Base-by-base conservation (phyloP, 2,329 filamentous ascomycete species). In the Bipolaris zeicola region DNA sequence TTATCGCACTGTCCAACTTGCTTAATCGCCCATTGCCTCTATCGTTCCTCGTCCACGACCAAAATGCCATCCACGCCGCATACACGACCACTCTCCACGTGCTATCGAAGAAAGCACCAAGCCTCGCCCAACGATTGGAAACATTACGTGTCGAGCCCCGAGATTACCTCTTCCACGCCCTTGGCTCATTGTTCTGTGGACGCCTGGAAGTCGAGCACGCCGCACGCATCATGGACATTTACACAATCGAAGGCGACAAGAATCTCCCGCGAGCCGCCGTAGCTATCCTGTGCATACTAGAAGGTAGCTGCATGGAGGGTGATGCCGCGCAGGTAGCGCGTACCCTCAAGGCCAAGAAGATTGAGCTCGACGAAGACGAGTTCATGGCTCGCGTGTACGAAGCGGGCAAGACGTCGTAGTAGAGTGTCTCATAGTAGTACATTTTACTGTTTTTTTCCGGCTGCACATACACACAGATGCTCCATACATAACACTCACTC, bases 191-290 rank as follows among this genome's bases (percentile, higher is more conserved):
- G 5, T 90, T 91, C 70, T 76, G 72, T 50, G 65, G 66, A 2
- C 88, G 88, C 37, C 77, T 91, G 3, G 83, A 83, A 6, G 81
- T 92, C 14, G 90, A 93, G 66, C 84, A 89, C 64, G 89, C 87
- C 3, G 85, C 87, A 1, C 80, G 91, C 2, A 76, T 95, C 11
- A 94, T 90, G 89, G 91, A 96, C 62, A 85, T 94, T 0, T 92
- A 91, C 64, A 86, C 90, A 3, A 92, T 96, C 62, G 91, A 96
- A 70, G 90, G 90, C 24, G 91, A 96, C 62, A 81, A 84, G 1
- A 80, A 90, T 1, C 78, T 93, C 0, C 83, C 94, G 6, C 80
- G 90, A 0, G 89, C 89, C 1, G 89, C 85, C 0, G 87, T 92
- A 0, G 91, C 88, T 0, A 79, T 90, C 16, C 74, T 95, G 18